Evolutionary conservation across 495 filamentous ascomycete genomes (phyloP).

Genomic region (Daldinia concentrica): DNA sequence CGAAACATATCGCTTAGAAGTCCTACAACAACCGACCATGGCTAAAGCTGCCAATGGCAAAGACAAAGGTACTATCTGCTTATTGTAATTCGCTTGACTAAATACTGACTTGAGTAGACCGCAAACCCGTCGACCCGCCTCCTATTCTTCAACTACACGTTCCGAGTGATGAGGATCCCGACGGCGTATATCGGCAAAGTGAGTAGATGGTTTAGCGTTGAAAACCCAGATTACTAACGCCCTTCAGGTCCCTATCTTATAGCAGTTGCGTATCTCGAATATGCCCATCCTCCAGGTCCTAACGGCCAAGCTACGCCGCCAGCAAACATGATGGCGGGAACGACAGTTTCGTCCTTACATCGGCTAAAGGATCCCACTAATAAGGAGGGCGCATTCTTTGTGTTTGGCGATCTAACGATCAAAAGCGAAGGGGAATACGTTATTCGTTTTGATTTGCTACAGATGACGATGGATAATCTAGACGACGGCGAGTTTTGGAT

Average conservation of each 20-base stretch:
- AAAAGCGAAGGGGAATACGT: constrained; percentile 81
- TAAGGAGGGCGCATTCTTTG: constrained; percentile 92
- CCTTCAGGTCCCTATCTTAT: constrained; percentile 83
- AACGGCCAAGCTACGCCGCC: constrained; percentile 65
- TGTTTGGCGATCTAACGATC: constrained; percentile 94
- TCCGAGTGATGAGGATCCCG: constrained; percentile 72
- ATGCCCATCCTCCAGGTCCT: constrained; percentile 57
- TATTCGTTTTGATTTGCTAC: constrained; percentile 86
- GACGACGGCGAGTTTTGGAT: constrained; percentile 60
- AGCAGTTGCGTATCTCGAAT: constrained; percentile 71
- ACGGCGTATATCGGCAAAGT: constrained; percentile 78
- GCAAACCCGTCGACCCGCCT: constrained; percentile 94
- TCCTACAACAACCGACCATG: constrained; percentile 47
- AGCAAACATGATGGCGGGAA: constrained; percentile 68
- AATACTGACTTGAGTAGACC: constrained; percentile 64
- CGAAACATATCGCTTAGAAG: constrained; percentile 43
- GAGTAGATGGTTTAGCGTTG: constrained; percentile 41
- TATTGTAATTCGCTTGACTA: background rate
- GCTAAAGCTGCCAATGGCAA: constrained; percentile 49
- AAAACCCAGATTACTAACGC: constrained; percentile 20
- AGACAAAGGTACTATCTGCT: constrained; percentile 42
- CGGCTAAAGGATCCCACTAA: constrained; percentile 92
- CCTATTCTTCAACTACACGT: constrained; percentile 89
- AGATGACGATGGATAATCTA: constrained; percentile 64
- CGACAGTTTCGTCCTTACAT: constrained; percentile 90